Conservation (phyloP, 768 basidiomycete genomes). For the Lepiota venenata region DNA sequence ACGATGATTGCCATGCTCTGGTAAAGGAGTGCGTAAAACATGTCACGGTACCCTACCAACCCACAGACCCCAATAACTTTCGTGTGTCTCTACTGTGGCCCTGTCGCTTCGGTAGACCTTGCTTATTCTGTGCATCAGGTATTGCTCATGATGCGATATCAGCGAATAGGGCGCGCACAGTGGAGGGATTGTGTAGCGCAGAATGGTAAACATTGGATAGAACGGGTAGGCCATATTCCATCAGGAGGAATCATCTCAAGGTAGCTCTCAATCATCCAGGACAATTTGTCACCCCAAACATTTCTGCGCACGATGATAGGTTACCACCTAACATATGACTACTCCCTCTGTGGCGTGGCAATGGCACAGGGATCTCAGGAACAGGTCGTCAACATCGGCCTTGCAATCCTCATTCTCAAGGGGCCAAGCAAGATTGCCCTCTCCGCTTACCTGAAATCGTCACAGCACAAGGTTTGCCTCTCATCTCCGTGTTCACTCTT, state of each 20-base stretch:
- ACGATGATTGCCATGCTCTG: conserved; percentile 60
- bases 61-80: conserved; percentile 58
- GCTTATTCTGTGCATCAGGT: conserved; percentile 35
- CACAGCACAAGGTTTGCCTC: conserved; percentile 62
- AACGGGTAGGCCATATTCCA: conserved; percentile 44
- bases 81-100: conserved; percentile 41
- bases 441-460: conserved; percentile 64
- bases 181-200: conserved; percentile 64
- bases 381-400: conserved; percentile 77
- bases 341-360: conserved; percentile 76
- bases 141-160: conserved; percentile 82
- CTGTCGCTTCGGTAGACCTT: not conserved
- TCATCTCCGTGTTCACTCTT: conserved; percentile 1
- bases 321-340: conserved; percentile 68
- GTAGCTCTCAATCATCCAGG: conserved; percentile 36
- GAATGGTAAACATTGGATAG: conserved; percentile 79
- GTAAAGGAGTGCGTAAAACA: conserved; percentile 60
- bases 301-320: conserved; percentile 75
- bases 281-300: conserved; percentile 61
- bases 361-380: conserved; percentile 78
- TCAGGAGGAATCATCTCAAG: not conserved
- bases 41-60: conserved; percentile 49
- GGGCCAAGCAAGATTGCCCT: conserved; percentile 63
- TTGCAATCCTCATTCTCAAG: conserved; percentile 69
- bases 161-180: conserved; percentile 70